phyloP scores from a whole-genome alignment of 2,329 filamentous ascomycete genomes.

The Pestalotiopsis sp. region DNA sequence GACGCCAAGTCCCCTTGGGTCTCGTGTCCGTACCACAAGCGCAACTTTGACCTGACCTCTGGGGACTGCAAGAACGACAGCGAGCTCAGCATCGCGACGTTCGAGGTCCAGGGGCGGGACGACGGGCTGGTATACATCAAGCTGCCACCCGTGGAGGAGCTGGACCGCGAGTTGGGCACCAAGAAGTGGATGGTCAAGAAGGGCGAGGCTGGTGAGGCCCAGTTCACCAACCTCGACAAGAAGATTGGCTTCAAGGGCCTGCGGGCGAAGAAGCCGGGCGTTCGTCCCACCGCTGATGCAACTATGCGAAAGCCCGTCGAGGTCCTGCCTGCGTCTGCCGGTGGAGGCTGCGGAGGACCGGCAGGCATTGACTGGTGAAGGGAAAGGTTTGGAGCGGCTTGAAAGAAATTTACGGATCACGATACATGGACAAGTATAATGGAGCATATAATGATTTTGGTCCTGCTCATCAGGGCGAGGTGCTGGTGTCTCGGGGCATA shows the following conservation, averaged over 20 bases:
- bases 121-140: conserved; percentile 81
- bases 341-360: conserved; percentile 34
- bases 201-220: conserved; percentile 52
- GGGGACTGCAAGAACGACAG: conserved; percentile 76
- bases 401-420: not conserved
- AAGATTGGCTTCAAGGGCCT: conserved; percentile 45
- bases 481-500: no score
- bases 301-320: conserved; percentile 38
- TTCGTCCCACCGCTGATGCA: conserved; percentile 32
- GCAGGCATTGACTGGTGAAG: conserved; percentile 47
- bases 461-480: no score
- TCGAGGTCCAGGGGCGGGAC: conserved; percentile 68
- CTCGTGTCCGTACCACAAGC: conserved; percentile 85
- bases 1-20: conserved; percentile 64
- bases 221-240: conserved; percentile 45
- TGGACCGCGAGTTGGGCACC: conserved; percentile 78
- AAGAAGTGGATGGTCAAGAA: conserved; percentile 76
- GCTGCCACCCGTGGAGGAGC: conserved; percentile 76
- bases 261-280: conserved; percentile 42
- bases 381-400: not conserved
- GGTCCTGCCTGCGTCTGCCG: conserved; percentile 32
- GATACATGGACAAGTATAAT: not conserved
- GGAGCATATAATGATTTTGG: no score
- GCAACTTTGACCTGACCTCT: conserved; percentile 76
- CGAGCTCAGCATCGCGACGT: conserved; percentile 77